Percentiles rank a stretch among this genome's conserved stretches.
Evolutionary conservation across 257 asterid genomes (phyloP).

Genomic region (Nicotiana tabacum): DNA sequence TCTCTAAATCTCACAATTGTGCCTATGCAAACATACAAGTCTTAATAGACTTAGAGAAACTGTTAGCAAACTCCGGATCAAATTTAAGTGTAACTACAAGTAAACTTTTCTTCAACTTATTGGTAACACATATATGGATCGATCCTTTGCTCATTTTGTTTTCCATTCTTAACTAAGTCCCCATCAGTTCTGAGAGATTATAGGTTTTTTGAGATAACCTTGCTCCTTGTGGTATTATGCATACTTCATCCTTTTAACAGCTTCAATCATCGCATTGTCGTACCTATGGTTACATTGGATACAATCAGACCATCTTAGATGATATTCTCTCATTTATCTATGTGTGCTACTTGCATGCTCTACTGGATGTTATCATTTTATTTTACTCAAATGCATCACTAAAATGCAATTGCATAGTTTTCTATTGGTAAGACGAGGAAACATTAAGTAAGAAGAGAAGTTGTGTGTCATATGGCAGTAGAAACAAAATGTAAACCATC

Average conservation of each 20-base stretch:
- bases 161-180: not conserved
- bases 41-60: not conserved
- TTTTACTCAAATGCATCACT: not conserved
- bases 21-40: not conserved
- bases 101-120: not conserved
- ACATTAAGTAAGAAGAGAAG: not conserved
- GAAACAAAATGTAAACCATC: not conserved
- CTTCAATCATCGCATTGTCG: not conserved
- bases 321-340: too few species aligned
- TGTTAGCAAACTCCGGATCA: not conserved
- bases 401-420: not conserved
- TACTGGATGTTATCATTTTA: not conserved
- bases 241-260: not conserved
- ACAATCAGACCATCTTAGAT: too few species aligned
- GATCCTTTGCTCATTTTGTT: not conserved
- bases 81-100: not conserved
- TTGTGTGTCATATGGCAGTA: not conserved
- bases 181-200: not conserved
- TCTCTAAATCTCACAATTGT: too few species aligned
- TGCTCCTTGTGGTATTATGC: not conserved
- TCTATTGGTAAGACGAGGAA: not conserved
- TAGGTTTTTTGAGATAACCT: not conserved
- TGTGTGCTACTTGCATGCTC: not conserved
- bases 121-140: not conserved
- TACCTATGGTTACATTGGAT: too few species aligned